phyloP scores from a whole-genome alignment of 192 early-diverging fungal genomes.

The Backusella mclennaniae region DNA sequence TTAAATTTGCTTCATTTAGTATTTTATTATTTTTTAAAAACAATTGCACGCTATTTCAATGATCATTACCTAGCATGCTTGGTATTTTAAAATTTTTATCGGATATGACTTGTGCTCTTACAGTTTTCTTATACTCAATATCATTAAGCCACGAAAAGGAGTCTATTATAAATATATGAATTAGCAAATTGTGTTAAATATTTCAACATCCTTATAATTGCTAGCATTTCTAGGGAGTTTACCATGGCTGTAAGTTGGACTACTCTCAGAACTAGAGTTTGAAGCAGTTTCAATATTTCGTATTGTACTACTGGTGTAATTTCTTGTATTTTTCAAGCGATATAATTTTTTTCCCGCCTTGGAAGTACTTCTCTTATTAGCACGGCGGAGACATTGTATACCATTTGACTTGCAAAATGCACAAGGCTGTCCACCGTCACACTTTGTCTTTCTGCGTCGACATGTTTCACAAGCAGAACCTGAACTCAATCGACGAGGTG shows the following conservation, averaged over 20 bases:
- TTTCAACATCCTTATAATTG: background rate
- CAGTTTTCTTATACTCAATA: background rate
- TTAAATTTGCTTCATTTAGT: background rate
- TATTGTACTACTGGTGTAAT: background rate
- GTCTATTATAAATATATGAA: background rate
- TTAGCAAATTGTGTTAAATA: background rate
- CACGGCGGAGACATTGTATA: constrained; percentile 23
- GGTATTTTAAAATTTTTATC: background rate
- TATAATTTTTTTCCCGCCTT: background rate
- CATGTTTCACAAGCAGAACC: constrained; percentile 42
- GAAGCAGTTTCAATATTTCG: background rate
- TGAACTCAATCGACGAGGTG: constrained; percentile 28
- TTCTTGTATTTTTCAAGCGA: background rate
- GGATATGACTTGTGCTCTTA: background rate
- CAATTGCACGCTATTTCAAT: background rate
- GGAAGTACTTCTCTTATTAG: background rate
- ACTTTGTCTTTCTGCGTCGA: constrained; percentile 37
- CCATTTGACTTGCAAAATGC: constrained; percentile 29
- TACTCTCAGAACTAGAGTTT: background rate
- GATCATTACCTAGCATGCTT: background rate
- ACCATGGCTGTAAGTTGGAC: background rate
- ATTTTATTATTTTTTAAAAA: background rate
- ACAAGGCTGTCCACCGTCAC: constrained; percentile 37
- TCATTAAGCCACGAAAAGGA: background rate
- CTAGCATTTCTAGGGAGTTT: background rate